These are phyloP conservation scores for Cutaneotrichosporon spelunceum DNA, from an alignment of 1,284 basidiomycete genomes.

Conservation along the genomic window DNA sequence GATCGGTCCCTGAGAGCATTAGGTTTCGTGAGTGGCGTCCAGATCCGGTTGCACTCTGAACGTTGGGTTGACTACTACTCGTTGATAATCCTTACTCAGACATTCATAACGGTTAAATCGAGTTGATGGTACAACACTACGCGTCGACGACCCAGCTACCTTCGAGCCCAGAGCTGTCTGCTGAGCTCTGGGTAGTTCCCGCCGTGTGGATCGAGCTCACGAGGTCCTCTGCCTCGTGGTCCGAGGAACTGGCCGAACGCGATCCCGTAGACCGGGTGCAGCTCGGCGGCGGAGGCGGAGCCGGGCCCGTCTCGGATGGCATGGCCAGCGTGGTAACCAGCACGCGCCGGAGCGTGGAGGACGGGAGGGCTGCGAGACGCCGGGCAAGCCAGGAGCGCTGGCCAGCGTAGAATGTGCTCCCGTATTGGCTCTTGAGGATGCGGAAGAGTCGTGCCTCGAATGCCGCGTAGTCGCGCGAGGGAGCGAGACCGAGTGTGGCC, in stretches of 20 bases:
- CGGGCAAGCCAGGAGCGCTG: constrained; percentile 35
- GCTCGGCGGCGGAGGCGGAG: constrained; percentile 15
- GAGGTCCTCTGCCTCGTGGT: constrained; percentile 45
- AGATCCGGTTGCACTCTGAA: too few species aligned
- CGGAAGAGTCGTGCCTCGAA: constrained; percentile 38
- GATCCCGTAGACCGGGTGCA: constrained; percentile 11
- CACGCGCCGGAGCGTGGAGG: constrained; percentile 26
- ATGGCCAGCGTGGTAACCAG: constrained; percentile 29
- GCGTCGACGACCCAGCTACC: constrained; percentile 38
- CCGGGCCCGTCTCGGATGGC: constrained; percentile 34
- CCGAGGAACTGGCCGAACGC: constrained; percentile 30
- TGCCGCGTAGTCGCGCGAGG: constrained; percentile 33
- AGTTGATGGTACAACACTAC: not conserved
- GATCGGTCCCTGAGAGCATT: too few species aligned
- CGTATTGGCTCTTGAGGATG: constrained; percentile 30
- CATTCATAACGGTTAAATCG: not conserved
- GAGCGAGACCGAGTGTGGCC: constrained; percentile 30
- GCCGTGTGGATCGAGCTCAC: constrained; percentile 41
- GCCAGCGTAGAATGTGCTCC: constrained; percentile 30
- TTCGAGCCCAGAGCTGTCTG: constrained; percentile 33
- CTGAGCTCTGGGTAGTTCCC: constrained; percentile 28
- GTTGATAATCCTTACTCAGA: too few species aligned
- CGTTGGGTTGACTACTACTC: not conserved
- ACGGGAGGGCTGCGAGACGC: constrained; percentile 29
- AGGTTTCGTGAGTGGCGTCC: too few species aligned